A percentile compares a stretch with the other conserved stretches of the same genome.
phyloP scores from a whole-genome alignment of 2,329 filamentous ascomycete species.

The Ascochyta lentis region DNA sequence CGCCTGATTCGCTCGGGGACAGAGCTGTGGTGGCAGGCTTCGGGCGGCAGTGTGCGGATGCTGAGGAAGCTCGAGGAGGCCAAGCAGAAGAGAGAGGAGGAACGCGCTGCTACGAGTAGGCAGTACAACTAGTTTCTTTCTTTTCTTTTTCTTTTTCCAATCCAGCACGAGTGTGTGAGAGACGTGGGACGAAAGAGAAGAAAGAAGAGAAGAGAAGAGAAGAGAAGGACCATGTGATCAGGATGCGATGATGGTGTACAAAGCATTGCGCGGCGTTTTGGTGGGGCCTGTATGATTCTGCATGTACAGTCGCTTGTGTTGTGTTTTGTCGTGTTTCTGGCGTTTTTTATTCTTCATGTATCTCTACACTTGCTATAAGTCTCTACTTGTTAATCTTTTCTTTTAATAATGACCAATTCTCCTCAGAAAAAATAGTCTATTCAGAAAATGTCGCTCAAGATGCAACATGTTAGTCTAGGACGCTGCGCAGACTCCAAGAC shows the following conservation, averaged over 20 bases:
- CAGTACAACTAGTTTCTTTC: conserved; percentile 32
- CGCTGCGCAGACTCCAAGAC: too few species aligned
- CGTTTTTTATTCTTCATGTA: not conserved
- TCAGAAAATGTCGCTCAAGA: too few species aligned
- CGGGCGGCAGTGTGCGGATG: conserved; percentile 70
- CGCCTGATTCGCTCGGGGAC: conserved; percentile 87
- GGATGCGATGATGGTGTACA: conserved; percentile 1
- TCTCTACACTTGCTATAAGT: not conserved
- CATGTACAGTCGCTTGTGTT: conserved; percentile 4
- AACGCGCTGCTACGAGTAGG: conserved; percentile 26
- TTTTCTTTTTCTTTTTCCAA: too few species aligned
- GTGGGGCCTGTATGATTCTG: not conserved
- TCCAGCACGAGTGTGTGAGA: too few species aligned
- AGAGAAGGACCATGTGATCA: not conserved
- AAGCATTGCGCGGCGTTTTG: conserved; percentile 21
- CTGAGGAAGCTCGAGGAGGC: conserved; percentile 43
- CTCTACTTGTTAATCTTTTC: not conserved
- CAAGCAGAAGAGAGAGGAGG: conserved; percentile 40
- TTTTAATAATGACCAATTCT: too few species aligned
- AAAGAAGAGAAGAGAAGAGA: not conserved
- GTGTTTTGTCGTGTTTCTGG: not conserved
- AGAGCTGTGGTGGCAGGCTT: conserved; percentile 92
- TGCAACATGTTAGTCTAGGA: too few species aligned
- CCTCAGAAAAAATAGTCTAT: too few species aligned
- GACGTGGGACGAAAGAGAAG: too few species aligned